Percentiles rank a stretch among this genome's conserved stretches.
phyloP scores from a whole-genome alignment of 2,329 filamentous ascomycete species.

The Hypoxylon sp. region DNA sequence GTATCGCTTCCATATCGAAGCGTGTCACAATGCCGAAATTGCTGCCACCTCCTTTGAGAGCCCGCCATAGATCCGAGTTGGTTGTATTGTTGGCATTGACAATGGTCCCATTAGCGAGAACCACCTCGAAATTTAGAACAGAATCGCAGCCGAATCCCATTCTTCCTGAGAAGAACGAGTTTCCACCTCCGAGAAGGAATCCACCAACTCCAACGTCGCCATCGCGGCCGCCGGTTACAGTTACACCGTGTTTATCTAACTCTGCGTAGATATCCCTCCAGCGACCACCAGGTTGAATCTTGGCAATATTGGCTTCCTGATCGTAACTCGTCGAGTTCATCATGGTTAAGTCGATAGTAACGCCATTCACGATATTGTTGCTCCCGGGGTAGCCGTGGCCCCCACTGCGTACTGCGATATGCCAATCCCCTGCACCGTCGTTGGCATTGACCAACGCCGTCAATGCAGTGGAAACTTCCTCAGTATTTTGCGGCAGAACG shows the following conservation, averaged over 20 bases:
- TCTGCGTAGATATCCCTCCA: constrained; percentile 52
- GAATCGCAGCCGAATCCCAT: constrained; percentile 60
- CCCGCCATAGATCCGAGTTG: constrained; percentile 62
- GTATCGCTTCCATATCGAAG: constrained; percentile 55
- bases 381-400: constrained; percentile 63
- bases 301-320: constrained; percentile 51
- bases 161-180: constrained; percentile 42
- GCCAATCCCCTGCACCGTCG: constrained; percentile 50
- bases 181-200: constrained; percentile 52
- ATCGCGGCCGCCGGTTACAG: constrained; percentile 51
- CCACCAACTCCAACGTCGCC: constrained; percentile 54
- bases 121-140: constrained; percentile 60
- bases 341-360: constrained; percentile 61
- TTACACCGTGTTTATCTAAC: constrained; percentile 46
- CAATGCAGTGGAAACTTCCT: constrained; percentile 46
- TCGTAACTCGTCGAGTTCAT: constrained; percentile 56
- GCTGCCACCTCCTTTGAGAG: constrained; percentile 63
- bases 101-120: constrained; percentile 60
- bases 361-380: constrained; percentile 60
- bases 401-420: constrained; percentile 65
- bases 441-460: constrained; percentile 40
- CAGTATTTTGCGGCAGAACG: constrained; percentile 45
- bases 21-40: constrained; percentile 63
- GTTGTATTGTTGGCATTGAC: constrained; percentile 57
- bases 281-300: constrained; percentile 53